Evolutionary conservation across 2,329 filamentous ascomycete genomes (phyloP).

Genomic region (Immersiporthe knoxdaviesiana): DNA sequence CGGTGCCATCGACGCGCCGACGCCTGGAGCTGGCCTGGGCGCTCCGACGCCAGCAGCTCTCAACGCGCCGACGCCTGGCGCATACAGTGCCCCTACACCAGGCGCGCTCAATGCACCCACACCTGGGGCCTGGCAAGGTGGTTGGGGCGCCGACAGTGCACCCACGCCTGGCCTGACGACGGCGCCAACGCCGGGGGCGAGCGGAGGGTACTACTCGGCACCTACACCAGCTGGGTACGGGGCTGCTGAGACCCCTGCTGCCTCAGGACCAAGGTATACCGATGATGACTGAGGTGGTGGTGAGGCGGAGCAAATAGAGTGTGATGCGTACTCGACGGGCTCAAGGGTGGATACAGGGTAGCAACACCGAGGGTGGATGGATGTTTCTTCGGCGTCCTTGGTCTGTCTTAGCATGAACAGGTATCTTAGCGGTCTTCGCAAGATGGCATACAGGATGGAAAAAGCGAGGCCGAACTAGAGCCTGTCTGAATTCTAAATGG

Average conservation of each 20-base stretch:
- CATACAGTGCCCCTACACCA: slow-evolving; percentile 66
- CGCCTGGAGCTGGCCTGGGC: slow-evolving; percentile 61
- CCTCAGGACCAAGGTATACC: slow-evolving; percentile 58
- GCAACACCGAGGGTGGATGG: neutral
- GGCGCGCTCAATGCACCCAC: slow-evolving; percentile 68
- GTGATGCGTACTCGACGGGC: neutral
- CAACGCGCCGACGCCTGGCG: slow-evolving; percentile 73
- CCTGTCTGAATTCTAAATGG: neutral
- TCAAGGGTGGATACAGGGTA: neutral
- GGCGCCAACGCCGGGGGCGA: slow-evolving; percentile 72
- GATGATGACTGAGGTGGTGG: slow-evolving; percentile 49
- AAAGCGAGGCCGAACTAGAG: neutral
- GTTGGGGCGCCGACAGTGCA: slow-evolving; percentile 65
- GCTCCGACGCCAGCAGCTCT: slow-evolving; percentile 63
- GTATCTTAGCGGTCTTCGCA: neutral
- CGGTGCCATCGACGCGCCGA: slow-evolving; percentile 70
- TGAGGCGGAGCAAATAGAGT: neutral
- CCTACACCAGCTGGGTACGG: slow-evolving; percentile 67
- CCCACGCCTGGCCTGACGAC: slow-evolving; percentile 63
- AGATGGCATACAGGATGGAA: neutral
- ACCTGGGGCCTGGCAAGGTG: slow-evolving; percentile 65
- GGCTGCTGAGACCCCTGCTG: slow-evolving; percentile 63
- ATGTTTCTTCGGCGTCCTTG: neutral
- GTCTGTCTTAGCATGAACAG: neutral
- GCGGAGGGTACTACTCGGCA: slow-evolving; percentile 62